Evolutionary conservation across 495 filamentous ascomycete genomes (phyloP).

Genomic region (Talaromyces proteolyticus): DNA sequence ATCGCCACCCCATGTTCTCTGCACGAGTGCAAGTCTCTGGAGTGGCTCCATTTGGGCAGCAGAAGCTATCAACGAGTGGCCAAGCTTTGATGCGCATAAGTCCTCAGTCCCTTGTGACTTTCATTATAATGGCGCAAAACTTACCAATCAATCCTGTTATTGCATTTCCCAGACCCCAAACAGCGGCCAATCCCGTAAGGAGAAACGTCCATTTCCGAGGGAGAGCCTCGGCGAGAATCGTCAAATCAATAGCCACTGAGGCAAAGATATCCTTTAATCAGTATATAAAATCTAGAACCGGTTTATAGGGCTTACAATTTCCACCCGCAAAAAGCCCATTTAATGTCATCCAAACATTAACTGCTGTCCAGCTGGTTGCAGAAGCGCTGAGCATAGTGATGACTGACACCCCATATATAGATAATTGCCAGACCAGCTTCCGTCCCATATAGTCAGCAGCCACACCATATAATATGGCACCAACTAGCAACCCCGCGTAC

Average conservation of each 20-base stretch:
- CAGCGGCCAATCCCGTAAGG: conserved; percentile 21
- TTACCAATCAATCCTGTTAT: conserved; percentile 24
- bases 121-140: conserved; percentile 18
- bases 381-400: conserved; percentile 22
- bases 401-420: no score
- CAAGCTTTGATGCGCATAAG: no score
- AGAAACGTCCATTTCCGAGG: conserved; percentile 26
- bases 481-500: no score
- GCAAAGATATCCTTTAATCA: conserved; percentile 27
- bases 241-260: no score
- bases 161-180: conserved; percentile 30
- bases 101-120: no score
- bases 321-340: conserved; percentile 26
- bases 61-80: conserved; percentile 26
- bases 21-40: conserved; percentile 17
- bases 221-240: no score
- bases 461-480: no score
- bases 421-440: no score
- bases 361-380: conserved; percentile 21
- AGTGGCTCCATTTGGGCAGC: conserved; percentile 21
- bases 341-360: conserved; percentile 25
- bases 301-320: no score
- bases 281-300: no score
- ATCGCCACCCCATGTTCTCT: conserved; percentile 32
- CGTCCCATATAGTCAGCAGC: no score